Percentiles rank a stretch among this genome's conserved stretches.
Conservation (phyloP, 495 filamentous ascomycete genomes). For the Lichenothelia convexa region DNA sequence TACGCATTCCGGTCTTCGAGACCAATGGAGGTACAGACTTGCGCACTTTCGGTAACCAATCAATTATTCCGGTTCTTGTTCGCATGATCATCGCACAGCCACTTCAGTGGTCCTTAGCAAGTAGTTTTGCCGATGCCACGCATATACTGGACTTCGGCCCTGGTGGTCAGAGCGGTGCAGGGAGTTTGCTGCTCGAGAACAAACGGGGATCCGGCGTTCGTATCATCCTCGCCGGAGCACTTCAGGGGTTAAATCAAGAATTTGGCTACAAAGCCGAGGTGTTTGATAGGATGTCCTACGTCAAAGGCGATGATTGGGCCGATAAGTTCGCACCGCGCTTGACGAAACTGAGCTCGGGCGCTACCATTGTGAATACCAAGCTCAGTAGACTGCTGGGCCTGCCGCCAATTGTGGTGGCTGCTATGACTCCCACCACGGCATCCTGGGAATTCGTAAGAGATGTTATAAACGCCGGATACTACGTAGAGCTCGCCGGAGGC, state of each 20-base stretch:
- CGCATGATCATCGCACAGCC: slow-evolving; percentile 85
- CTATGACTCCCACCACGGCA: slow-evolving; percentile 90
- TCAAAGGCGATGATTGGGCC: slow-evolving; percentile 96
- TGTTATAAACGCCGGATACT: slow-evolving; percentile 87
- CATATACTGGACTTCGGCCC: slow-evolving; percentile 94
- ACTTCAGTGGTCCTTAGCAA: slow-evolving; percentile 90
- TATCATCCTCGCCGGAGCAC: slow-evolving; percentile 77
- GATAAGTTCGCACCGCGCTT: slow-evolving; percentile 83
- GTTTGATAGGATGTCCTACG: slow-evolving; percentile 82
- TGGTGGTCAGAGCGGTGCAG: slow-evolving; percentile 86
- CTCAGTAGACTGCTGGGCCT: slow-evolving; percentile 86
- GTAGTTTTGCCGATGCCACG: slow-evolving; percentile 69
- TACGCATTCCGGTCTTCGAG: slow-evolving; percentile 71
- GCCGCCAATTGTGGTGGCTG: slow-evolving; percentile 81
- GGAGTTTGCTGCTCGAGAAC: slow-evolving; percentile 91
- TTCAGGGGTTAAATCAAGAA: slow-evolving; percentile 74
- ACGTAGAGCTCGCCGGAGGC: slow-evolving; percentile 77
- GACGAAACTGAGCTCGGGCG: slow-evolving; percentile 66
- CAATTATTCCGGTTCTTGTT: slow-evolving; percentile 63
- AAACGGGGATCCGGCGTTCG: slow-evolving; percentile 95
- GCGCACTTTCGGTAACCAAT: slow-evolving; percentile 38
- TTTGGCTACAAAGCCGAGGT: slow-evolving; percentile 94
- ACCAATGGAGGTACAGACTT: slow-evolving; percentile 76
- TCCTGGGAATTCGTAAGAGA: slow-evolving; percentile 93
- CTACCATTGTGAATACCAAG: slow-evolving; percentile 89